A percentile compares a stretch with the other conserved stretches of the same genome.
Conservation (phyloP, 345 rosid genomes). For the Atalantia buxifolia region DNA sequence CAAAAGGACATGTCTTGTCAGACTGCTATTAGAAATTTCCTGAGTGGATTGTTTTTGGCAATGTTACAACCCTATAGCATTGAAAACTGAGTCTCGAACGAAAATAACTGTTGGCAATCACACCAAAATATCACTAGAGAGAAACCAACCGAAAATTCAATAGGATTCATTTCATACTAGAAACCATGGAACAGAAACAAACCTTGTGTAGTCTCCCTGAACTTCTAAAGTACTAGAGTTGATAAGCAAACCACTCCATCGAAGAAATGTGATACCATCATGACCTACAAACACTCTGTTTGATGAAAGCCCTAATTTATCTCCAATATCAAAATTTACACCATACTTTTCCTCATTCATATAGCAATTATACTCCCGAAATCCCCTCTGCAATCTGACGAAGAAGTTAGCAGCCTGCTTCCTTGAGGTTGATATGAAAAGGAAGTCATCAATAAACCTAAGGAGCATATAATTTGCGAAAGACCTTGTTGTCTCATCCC, state of each 20-base stretch:
- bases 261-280: constrained; percentile 52
- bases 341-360: constrained; percentile 72
- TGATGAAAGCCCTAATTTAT: constrained; percentile 27
- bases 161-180: not conserved
- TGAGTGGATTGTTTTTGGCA: not conserved
- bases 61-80: not conserved
- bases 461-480: constrained; percentile 42
- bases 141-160: constrained; percentile 3
- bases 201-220: constrained; percentile 87
- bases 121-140: not conserved
- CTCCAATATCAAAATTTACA: constrained; percentile 54
- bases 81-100: not conserved
- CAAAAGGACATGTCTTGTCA: not conserved
- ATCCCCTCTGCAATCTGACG: constrained; percentile 48
- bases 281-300: constrained; percentile 45
- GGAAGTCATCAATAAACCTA: constrained; percentile 76
- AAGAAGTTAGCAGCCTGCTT: constrained; percentile 55
- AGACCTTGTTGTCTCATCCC: constrained; percentile 21
- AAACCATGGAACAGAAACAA: constrained; percentile 16
- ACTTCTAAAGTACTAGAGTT: constrained; percentile 67
- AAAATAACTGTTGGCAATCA: not conserved
- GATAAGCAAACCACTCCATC: constrained; percentile 84
- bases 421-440: constrained; percentile 76
- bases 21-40: not conserved
- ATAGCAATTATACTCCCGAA: constrained; percentile 68